Evolutionary conservation across 2,329 filamentous ascomycete species (phyloP), one percentile per base, ranked within the genome.

Genomic region (Colletotrichum godetiae): DNA sequence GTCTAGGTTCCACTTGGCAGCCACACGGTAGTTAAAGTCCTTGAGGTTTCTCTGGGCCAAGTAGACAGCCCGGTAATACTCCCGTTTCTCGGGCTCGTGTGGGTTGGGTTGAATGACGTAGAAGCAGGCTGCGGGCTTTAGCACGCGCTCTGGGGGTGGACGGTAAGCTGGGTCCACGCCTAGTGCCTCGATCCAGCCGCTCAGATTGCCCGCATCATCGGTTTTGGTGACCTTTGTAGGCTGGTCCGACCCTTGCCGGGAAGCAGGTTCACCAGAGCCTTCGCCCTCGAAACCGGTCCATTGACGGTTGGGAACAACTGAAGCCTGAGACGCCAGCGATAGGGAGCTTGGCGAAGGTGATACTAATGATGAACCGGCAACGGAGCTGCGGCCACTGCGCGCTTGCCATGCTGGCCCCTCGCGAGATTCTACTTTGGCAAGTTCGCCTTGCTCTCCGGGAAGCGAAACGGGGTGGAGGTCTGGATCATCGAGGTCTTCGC

Each of bases 81-180:
- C 90, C 67, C 90, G 87, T 37, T 87, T 81, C 37, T 86, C 90
- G 46, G 82, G 63, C 22, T 84, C 87, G 31, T 87, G 81, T 15
- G 88, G 82, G 63, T 89, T 84, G 73, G 82, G 88, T 79, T 87
- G 91, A 11, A 88, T 88, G 27, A 98, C 85, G 79, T 97, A 98
- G 81, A 98, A 95, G 84, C 95, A 98, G 62, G 96, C 96, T 55
- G 97, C 91, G 81, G 88, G 84, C 81, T 94, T 97, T 24, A 91
- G 86, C 10, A 88, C 85, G 70, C 89, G 90, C 78, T 97, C 94
- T 0, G 88, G 84, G 0, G 95, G 95, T 57, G 97, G 93, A 71
- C 92, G 91, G 80, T 98, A 99, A 2, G 89, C 89, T 19, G 92
- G 86, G 80, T 98, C 97, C n/a, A 98, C 94, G 37, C 95, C 97